Evolutionary conservation across 495 filamentous ascomycete genomes (phyloP).

Genomic region (Penicillium pancosmium): DNA sequence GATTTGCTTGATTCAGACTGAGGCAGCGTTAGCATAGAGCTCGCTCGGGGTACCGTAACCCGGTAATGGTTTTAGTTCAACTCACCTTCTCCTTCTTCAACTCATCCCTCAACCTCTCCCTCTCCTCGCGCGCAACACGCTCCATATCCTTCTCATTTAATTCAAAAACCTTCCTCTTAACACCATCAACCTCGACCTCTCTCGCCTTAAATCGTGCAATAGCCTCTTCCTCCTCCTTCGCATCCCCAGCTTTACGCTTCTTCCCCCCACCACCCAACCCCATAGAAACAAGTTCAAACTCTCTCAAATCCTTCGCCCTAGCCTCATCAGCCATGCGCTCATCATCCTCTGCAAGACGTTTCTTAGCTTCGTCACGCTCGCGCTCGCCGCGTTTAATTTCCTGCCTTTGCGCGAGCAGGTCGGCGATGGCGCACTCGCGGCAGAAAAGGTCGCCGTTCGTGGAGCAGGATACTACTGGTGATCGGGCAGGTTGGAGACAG

Average conservation of each 20-base stretch:
- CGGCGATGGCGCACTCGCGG: constrained; percentile 88
- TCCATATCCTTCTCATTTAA: constrained; percentile 80
- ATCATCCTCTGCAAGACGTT: constrained; percentile 43
- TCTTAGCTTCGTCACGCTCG: constrained; percentile 57
- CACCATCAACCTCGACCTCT: constrained; percentile 65
- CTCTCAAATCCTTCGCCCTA: constrained; percentile 33
- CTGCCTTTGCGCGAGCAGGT: constrained; percentile 86
- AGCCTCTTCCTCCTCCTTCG: constrained; percentile 26
- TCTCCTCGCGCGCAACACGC: constrained; percentile 69
- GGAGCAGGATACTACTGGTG: constrained; percentile 79
- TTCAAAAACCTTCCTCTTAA: constrained; percentile 62
- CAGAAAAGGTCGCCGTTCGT: constrained; percentile 93
- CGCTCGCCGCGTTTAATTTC: constrained; percentile 86
- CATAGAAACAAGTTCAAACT: constrained; percentile 50
- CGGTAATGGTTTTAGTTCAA: neutral
- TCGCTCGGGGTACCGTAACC: too few species aligned
- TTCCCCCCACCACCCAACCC: constrained; percentile 29
- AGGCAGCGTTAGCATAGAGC: too few species aligned
- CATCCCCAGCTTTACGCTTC: constrained; percentile 29
- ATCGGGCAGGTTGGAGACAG: constrained; percentile 80
- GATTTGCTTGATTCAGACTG: constrained; percentile 59
- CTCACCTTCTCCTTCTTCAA: constrained; percentile 75
- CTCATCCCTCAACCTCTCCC: constrained; percentile 65
- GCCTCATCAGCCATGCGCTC: constrained; percentile 40
- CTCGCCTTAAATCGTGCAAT: constrained; percentile 52